Evolutionary conservation across 768 basidiomycete genomes (phyloP).

Genomic region (Hygrocybe punicea): DNA sequence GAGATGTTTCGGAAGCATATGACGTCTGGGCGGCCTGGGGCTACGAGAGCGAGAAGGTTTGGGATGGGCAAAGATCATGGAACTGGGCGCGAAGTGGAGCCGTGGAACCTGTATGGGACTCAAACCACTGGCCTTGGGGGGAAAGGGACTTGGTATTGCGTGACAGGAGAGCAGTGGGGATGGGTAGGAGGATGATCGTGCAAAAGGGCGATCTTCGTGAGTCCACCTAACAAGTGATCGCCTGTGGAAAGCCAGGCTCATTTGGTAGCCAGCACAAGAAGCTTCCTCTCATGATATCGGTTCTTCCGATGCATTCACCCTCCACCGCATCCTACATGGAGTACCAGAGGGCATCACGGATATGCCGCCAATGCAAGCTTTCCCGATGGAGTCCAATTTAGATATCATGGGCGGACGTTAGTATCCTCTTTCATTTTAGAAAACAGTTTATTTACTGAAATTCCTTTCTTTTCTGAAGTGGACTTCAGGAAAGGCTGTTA

Average conservation of each 20-base stretch:
- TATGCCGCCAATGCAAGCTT: constrained; percentile 68
- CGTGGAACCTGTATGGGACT: constrained; percentile 72
- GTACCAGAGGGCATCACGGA: constrained; percentile 86
- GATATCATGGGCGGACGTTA: constrained; percentile 92
- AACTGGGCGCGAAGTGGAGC: constrained; percentile 65
- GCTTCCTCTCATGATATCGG: constrained; percentile 54
- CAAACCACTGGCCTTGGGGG: constrained; percentile 58
- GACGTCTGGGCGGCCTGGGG: constrained; percentile 85
- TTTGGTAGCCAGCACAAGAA: constrained; percentile 45
- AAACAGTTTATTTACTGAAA: constrained; percentile 30
- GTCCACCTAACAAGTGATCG: constrained; percentile 30
- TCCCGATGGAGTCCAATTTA: constrained; percentile 93
- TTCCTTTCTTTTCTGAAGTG: constrained; percentile 49
- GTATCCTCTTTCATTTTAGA: constrained; percentile 26
- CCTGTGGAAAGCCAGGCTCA: not conserved
- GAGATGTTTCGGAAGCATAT: constrained; percentile 73
- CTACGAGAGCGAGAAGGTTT: constrained; percentile 31
- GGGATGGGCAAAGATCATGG: constrained; percentile 40
- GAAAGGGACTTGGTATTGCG: constrained; percentile 46
- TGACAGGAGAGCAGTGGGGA: constrained; percentile 69
- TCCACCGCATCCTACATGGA: constrained; percentile 77
- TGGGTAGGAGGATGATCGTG: constrained; percentile 74
- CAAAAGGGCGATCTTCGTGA: constrained; percentile 70
- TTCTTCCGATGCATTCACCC: constrained; percentile 55
- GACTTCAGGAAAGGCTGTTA: constrained; percentile 98